Evolutionary conservation across 148 eudicot genomes (phyloP).

Genomic region (Chenopodium quinoa): DNA sequence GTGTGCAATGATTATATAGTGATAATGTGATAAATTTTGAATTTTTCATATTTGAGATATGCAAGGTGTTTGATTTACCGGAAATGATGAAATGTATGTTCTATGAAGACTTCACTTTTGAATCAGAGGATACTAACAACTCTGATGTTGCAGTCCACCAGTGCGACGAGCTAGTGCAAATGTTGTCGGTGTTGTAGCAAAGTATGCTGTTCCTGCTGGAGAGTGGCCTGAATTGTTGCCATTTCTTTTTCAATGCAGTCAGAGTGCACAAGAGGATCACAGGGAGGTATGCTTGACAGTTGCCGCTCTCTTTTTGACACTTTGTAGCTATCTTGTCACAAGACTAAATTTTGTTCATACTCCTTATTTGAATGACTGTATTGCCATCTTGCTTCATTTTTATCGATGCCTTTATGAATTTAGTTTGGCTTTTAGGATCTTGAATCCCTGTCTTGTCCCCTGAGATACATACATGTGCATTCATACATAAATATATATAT

Average conservation of each 20-base stretch:
- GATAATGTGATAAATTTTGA: too few species aligned
- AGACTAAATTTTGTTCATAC: neutral
- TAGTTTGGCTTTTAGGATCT: neutral
- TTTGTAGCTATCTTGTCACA: neutral
- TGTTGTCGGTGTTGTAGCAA: constrained; percentile 87
- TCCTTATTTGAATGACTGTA: neutral
- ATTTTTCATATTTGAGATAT: neutral
- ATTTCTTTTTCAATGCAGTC: constrained; percentile 94
- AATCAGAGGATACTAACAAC: neutral
- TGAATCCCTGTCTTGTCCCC: neutral
- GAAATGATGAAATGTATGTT: too few species aligned
- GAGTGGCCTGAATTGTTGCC: constrained; percentile 98
- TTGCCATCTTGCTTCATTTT: neutral
- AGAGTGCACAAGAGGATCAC: constrained; percentile 92
- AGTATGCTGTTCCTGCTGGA: constrained; percentile 95
- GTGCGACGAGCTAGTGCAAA: constrained; percentile 99
- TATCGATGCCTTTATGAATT: neutral
- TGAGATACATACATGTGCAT: neutral
- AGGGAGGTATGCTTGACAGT: constrained; percentile 55
- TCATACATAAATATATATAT: too few species aligned
- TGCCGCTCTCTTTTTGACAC: neutral
- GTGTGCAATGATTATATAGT: too few species aligned
- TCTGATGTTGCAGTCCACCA: constrained; percentile 62
- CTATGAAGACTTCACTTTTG: neutral
- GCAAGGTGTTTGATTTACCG: neutral